A percentile compares a stretch with the other conserved stretches of the same genome.
Conservation (phyloP, 495 filamentous ascomycete species). For the Penicillium flavigenum region DNA sequence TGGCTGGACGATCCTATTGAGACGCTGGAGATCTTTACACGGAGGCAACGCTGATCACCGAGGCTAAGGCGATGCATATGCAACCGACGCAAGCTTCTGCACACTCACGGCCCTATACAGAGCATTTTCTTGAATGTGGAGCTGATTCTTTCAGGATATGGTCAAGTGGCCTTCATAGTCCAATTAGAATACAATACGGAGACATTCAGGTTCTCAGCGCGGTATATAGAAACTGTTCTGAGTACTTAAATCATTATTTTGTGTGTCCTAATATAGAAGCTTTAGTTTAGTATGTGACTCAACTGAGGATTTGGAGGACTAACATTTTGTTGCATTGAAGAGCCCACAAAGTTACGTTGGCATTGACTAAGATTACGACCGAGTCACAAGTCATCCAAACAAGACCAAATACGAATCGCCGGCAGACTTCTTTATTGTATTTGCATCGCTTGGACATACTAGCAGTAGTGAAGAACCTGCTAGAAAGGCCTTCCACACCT, state of each 20-base stretch:
- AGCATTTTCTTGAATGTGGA: not conserved
- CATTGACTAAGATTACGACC: not conserved
- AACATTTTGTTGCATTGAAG: not conserved
- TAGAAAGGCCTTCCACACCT: too few species aligned
- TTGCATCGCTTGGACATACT: not conserved
- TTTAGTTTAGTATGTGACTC: not conserved
- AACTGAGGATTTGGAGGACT: not conserved
- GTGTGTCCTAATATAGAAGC: not conserved
- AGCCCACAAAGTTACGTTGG: not conserved
- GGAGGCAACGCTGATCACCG: conserved; percentile 60
- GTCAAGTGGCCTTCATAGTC: not conserved
- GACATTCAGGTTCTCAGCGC: not conserved
- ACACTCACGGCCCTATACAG: not conserved
- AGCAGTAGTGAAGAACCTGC: too few species aligned
- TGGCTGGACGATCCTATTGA: conserved; percentile 89
- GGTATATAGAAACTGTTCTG: not conserved
- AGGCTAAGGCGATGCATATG: conserved; percentile 79
- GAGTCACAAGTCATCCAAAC: not conserved
- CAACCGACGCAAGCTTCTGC: conserved; percentile 62
- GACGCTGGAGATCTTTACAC: conserved; percentile 61
- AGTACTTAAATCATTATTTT: not conserved
- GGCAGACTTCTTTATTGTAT: not conserved
- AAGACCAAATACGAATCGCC: not conserved
- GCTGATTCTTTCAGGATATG: not conserved
- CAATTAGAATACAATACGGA: not conserved